Evolutionary conservation across 805 yeast species (phyloP).

Genomic region (Lipomyces oligophaga): DNA sequence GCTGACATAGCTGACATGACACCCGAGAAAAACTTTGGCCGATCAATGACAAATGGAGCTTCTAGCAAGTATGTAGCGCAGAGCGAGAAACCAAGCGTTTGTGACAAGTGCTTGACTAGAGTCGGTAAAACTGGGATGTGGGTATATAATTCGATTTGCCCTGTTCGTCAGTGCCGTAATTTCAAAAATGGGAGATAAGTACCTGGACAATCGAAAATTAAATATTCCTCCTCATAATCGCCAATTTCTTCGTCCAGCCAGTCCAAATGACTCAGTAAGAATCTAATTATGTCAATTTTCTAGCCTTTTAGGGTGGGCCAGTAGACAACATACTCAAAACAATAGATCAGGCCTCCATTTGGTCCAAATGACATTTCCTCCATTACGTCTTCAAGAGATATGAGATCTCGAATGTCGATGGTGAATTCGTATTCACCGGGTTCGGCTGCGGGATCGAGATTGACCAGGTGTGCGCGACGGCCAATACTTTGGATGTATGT

Average conservation of each 20-base stretch:
- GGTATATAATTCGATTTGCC: slow-evolving; percentile 85
- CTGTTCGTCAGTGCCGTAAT: slow-evolving; percentile 1
- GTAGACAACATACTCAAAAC: slow-evolving; percentile 69
- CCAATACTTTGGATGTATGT: slow-evolving; percentile 87
- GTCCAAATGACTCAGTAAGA: slow-evolving; percentile 80
- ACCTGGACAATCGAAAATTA: slow-evolving; percentile 95
- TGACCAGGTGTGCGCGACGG: slow-evolving; percentile 89
- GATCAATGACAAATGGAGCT: slow-evolving; percentile 89
- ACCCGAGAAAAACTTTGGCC: slow-evolving; percentile 90
- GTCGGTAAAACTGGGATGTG: slow-evolving; percentile 92
- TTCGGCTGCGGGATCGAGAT: slow-evolving; percentile 96
- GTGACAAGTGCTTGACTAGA: slow-evolving; percentile 77
- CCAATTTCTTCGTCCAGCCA: slow-evolving; percentile 98
- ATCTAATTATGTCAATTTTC: too few species aligned
- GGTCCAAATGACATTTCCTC: slow-evolving; percentile 93
- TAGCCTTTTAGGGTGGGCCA: too few species aligned
- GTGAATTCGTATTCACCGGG: slow-evolving; percentile 88
- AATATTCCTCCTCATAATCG: slow-evolving; percentile 88
- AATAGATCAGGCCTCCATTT: slow-evolving; percentile 88
- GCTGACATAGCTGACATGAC: slow-evolving; percentile 97
- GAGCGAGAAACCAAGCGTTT: slow-evolving; percentile 72
- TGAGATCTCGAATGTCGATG: slow-evolving; percentile 85
- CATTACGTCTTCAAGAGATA: slow-evolving; percentile 89
- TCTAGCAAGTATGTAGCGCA: slow-evolving; percentile 92
- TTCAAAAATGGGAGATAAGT: background rate